Evolutionary conservation across 2,329 filamentous ascomycete species (phyloP), one percentile per base, ranked within the genome.

Genomic region (Fusarium chlamydosporum): DNA sequence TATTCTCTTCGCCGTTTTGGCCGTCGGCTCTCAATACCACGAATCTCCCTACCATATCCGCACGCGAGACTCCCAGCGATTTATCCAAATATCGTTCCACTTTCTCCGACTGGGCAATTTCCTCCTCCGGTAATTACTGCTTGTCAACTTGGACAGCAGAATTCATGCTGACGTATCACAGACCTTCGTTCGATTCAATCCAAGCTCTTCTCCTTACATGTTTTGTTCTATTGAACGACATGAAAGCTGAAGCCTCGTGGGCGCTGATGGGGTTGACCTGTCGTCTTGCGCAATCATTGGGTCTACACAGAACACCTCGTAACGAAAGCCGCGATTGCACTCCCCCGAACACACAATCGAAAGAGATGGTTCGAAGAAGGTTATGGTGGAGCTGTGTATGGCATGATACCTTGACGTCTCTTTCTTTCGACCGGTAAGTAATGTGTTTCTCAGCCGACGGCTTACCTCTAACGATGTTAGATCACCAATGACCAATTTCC

Each of bases 171-270:
- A 72, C 54, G 15, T 20, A 20, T 47, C 2, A 20, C 56, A 87
- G 86, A 33, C 88, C 88, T 3, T 90, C 89, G 0, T 83, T 90
- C 38, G 88, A 91, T 74, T 89, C 88, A 6, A 88, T 91, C 27
- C 88, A 91, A 74, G 88, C 88, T 1, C 78, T 91, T 40, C 79
- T 91, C 2, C 82, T 91, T 42, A 87, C 87, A 6, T 85, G 87
- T 31, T 90, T 90, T 65, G 88, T 89, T 4, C 79, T 91, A 3
- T 79, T 90, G 27, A 91, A 91, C 68, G 88, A 91, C 61, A 91
- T 91, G 88, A 90, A 90, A 72, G 88, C 88, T 2, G 88, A 91
- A 72, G 88, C 87, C 0, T 90, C 88, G 0, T 91, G 88, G 88
- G 88, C 88, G 0, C 76, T 91, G 54, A 83, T 89, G 51, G 88